Evolutionary conservation across 2,329 filamentous ascomycete species (phyloP), one percentile per base, ranked within the genome.

Genomic region (Fusarium sp.): DNA sequence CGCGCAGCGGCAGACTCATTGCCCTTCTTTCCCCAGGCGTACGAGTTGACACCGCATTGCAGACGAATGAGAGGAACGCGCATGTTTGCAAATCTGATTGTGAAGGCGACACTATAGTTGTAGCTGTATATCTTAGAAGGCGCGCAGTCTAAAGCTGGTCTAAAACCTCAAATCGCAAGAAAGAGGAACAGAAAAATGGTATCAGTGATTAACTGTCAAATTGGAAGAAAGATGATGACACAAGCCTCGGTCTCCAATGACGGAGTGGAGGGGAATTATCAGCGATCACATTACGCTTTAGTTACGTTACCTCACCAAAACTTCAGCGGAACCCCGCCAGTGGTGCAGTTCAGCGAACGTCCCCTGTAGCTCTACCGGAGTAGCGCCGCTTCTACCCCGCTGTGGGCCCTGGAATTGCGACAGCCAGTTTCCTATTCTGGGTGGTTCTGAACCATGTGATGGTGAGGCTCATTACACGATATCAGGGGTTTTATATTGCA

Each of bases 21-120:
- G 76, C 96, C 96, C 77, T 94, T 88, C 86, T 99, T 99, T 72
- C 95, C 96, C 96, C 96, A 99, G 84, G 98, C 96, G 80, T 99
- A 99, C 81, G 94, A 98, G 82, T 98, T 98, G 78, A 97, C 93
- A 77, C 95, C 96, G 83, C 92, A 94, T 80, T 92, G 90, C 72
- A 98, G 89, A 74, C 93, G 90, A 79, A 97, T 87, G 55, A 98
- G 84, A 76, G 95, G 94, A 66, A 96, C 89, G 78, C 92, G 92
- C 87, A 94, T 84, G 27, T 56, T 66, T 41, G 55, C 30, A 34
- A n/a, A n/a, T 32, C 25, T 21, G 47, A 56, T 41, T 48, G 25
- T 58, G 43, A 53, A 55, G 71, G 59, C 50, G 49, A 65, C 30
- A 50, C 12, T 49, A 59, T 34, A 48, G 23, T 9, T 41, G 27